These are phyloP conservation scores for Thelephora aurantiotincta DNA, from an alignment of 768 basidiomycete genomes.

Conservation along the genomic window DNA sequence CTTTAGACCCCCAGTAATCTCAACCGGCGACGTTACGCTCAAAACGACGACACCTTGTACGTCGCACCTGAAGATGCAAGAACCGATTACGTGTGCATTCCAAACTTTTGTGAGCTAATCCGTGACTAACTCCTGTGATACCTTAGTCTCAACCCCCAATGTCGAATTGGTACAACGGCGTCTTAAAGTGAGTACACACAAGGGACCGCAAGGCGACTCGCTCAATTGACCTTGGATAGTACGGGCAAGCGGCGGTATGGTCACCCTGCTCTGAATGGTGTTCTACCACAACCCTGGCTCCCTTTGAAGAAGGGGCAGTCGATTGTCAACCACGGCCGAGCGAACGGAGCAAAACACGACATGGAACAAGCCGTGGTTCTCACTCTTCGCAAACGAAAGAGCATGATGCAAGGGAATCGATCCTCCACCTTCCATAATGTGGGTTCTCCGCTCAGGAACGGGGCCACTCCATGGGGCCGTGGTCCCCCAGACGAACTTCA, in stretches of 20 bases:
- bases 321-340: conserved; percentile 43
- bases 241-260: conserved; percentile 93
- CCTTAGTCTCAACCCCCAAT: conserved; percentile 87
- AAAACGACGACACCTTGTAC: conserved; percentile 89
- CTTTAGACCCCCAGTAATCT: conserved; percentile 40
- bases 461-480: conserved; percentile 7
- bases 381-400: conserved; percentile 63
- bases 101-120: background rate
- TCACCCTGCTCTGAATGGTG: conserved; percentile 89
- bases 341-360: conserved; percentile 22
- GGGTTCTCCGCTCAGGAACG: background rate
- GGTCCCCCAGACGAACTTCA: conserved; percentile 6
- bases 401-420: conserved; percentile 25
- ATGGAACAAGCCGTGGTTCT: conserved; percentile 61
- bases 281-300: conserved; percentile 89
- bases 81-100: conserved; percentile 63
- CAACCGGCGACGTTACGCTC: conserved; percentile 76
- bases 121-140: conserved; percentile 6
- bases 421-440: background rate
- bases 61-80: conserved; percentile 90
- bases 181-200: conserved; percentile 54
- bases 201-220: background rate
- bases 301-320: conserved; percentile 77
- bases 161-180: conserved; percentile 88
- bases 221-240: conserved; percentile 22